Evolutionary conservation across 768 basidiomycete species (phyloP).

Genomic region (Collybia sordida): DNA sequence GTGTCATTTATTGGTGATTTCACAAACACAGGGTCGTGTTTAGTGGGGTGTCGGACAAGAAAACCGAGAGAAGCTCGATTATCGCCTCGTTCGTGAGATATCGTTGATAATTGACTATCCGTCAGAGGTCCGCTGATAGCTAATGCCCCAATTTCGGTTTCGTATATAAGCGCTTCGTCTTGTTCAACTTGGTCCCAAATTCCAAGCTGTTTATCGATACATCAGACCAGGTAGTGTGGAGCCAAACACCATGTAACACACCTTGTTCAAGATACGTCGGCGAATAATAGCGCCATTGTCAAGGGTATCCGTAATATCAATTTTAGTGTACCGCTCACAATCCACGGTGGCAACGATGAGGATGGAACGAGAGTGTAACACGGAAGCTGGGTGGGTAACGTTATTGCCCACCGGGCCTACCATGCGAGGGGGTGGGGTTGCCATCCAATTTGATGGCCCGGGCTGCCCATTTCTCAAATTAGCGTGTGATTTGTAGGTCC

Average conservation of each 20-base stretch:
- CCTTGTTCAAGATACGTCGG: constrained; percentile 15
- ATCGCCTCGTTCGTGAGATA: constrained; percentile 17
- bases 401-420: neutral
- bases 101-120: constrained; percentile 9
- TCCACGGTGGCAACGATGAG: constrained; percentile 17
- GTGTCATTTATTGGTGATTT: constrained; percentile 2
- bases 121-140: constrained; percentile 14
- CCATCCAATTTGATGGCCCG: too few species aligned
- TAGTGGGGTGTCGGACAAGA: constrained; percentile 10
- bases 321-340: constrained; percentile 18
- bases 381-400: too few species aligned
- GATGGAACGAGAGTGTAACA: constrained; percentile 1
- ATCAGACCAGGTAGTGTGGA: neutral
- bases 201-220: constrained; percentile 10
- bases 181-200: constrained; percentile 13
- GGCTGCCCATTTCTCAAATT: too few species aligned
- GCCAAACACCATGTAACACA: neutral
- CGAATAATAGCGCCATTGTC: constrained; percentile 17
- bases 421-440: neutral
- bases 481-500: too few species aligned
- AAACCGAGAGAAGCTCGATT: constrained; percentile 16
- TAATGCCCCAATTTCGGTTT: constrained; percentile 18
- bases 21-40: neutral
- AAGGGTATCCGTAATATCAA: constrained; percentile 17
- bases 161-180: constrained; percentile 14